Base-by-base conservation (phyloP, 495 filamentous ascomycete genomes). In the Podospora bellae-mahoneyi region DNA sequence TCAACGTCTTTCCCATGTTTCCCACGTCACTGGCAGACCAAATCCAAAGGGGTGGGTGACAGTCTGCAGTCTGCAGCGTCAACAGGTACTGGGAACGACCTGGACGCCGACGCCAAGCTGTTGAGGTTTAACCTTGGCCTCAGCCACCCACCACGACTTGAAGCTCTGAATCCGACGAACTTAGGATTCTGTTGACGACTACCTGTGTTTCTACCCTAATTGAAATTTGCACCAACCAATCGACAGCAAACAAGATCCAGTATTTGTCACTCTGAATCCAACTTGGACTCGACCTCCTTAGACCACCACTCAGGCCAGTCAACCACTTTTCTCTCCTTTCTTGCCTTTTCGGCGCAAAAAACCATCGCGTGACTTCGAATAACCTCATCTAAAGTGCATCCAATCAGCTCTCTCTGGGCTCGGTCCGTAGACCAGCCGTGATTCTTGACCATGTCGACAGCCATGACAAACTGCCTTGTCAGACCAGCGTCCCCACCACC, bases 291-390 rank as follows among this genome's bases (percentile, higher is more conserved):
- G 5, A 84, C 81, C 65, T 88, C 83, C 66, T 75, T 72, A n/a
- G 77, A 74, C 91, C 92, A 97, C 94, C 94, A 97, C 32, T 84
- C 78, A 64, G 77, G 76, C 91, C 93, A 97, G 67, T 87, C 84
- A 0, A 98, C 78, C 32, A 94, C 88, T 73, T 83, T 88, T 72
- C 85, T 85, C 60, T 85, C 83, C 34, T 76, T 79, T 65, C 96
- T 83, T 18, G 94, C 92, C 72, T 96, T 90, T 78, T 98, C 96
- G 0, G 94, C 94, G 53, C 92, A 93, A 81, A 97, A 98, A 2
- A 97, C 95, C 79, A 95, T 87, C 0, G 91, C 94, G 81, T 98
- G 96, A 71, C 92, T 97, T 44, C 90, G 84, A 18, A 99, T 85
- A 6, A 88, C 86, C 72, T 98, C 96, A 66, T 96, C 92, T 2